phyloP scores from a whole-genome alignment of 2,329 filamentous ascomycete genomes.

The Aspergillus fijiensis region DNA sequence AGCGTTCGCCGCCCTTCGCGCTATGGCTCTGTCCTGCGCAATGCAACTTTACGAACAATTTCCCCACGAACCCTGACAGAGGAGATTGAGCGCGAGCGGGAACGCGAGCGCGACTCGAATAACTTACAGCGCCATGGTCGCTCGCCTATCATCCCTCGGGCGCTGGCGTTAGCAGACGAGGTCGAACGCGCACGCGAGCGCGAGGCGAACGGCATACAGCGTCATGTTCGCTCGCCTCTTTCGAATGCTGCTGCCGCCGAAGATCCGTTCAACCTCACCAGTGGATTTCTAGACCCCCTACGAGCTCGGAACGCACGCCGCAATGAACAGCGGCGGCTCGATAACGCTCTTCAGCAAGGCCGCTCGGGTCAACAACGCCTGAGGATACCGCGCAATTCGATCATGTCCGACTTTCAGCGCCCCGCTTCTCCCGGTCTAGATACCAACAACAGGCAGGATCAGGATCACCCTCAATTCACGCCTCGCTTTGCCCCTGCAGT shows the following conservation, averaged over 20 bases:
- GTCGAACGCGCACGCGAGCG: constrained; percentile 11
- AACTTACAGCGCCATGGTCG: constrained; percentile 23
- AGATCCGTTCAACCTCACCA: constrained; percentile 30
- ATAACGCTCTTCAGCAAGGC: constrained; percentile 35
- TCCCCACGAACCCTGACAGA: constrained; percentile 31
- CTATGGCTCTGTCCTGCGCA: constrained; percentile 29
- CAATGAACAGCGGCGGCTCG: constrained; percentile 36
- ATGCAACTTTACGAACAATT: constrained; percentile 29
- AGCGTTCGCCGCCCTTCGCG: constrained; percentile 36
- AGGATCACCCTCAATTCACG: constrained; percentile 34
- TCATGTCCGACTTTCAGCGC: constrained; percentile 27
- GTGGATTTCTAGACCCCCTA: constrained; percentile 20
- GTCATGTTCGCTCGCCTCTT: constrained; percentile 28
- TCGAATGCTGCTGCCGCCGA: constrained; percentile 28
- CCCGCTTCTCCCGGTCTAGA: constrained; percentile 24
- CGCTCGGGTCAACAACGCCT: constrained; percentile 35
- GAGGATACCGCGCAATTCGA: constrained; percentile 39
- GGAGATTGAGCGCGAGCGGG: constrained; percentile 31
- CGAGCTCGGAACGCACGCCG: constrained; percentile 10
- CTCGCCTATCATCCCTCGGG: constrained; percentile 17
- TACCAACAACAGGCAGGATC: constrained; percentile 15
- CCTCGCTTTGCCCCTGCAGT: constrained; percentile 48
- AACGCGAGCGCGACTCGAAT: constrained; percentile 6
- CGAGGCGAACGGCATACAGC: constrained; percentile 23
- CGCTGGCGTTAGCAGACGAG: not conserved